Evolutionary conservation across 1,284 basidiomycete species (phyloP).

Genomic region (Trametes hirsuta): DNA sequence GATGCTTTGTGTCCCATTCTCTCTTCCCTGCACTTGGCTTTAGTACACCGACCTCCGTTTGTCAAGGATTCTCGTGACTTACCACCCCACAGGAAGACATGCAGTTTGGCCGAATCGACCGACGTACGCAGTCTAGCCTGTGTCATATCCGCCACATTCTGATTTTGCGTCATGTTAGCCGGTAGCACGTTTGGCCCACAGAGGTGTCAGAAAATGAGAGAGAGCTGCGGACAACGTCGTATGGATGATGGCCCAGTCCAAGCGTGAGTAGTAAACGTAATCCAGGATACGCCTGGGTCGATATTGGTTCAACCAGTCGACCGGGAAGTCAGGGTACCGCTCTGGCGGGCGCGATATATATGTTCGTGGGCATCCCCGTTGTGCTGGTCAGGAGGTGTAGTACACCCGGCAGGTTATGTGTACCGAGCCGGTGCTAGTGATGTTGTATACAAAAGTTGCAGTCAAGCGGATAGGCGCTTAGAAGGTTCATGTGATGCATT

Average conservation of each 20-base stretch:
- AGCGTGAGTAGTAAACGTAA: background rate
- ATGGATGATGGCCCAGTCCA: too few species aligned
- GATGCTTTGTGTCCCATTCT: conserved; percentile 52
- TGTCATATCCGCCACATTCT: conserved; percentile 19
- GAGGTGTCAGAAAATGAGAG: background rate
- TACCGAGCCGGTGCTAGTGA: too few species aligned
- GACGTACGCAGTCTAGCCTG: conserved; percentile 1
- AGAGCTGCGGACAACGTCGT: background rate
- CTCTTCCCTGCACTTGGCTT: conserved; percentile 42
- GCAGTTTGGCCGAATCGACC: conserved; percentile 5
- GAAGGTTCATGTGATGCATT: too few species aligned
- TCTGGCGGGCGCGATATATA: background rate
- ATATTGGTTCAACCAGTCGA: background rate
- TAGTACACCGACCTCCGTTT: background rate
- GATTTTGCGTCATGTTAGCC: background rate
- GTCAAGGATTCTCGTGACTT: background rate
- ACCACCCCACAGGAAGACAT: conserved; percentile 14
- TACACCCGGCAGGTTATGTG: background rate
- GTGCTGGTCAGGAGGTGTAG: background rate
- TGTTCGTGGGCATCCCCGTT: background rate
- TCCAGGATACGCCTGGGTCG: background rate
- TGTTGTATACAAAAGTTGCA: too few species aligned
- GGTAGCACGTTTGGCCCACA: background rate
- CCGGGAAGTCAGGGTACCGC: background rate
- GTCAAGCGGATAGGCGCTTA: too few species aligned